Conservation (phyloP, 78 protist genomes). For the Protostelium mycophagum region DNA sequence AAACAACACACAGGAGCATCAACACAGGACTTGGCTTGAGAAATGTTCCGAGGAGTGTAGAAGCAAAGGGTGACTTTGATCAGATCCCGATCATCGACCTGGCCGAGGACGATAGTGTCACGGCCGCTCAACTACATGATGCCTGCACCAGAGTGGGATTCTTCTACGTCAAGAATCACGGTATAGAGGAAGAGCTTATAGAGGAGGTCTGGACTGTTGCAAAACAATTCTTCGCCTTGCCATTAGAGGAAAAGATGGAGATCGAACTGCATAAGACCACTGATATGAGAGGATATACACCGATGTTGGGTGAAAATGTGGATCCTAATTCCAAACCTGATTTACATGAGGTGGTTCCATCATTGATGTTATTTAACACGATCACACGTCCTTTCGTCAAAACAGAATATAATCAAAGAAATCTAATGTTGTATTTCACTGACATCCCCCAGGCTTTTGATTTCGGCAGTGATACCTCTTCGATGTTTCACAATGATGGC, state of each 20-base stretch:
- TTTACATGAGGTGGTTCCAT: slow-evolving; percentile 9
- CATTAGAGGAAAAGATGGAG: slow-evolving; percentile 23
- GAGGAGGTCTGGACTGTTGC: not conserved
- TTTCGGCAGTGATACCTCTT: not conserved
- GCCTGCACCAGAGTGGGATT: slow-evolving; percentile 31
- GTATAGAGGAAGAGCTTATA: not conserved
- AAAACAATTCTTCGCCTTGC: slow-evolving; percentile 9
- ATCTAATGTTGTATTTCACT: not conserved
- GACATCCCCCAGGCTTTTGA: not conserved
- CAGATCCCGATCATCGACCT: not conserved
- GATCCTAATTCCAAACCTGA: not conserved
- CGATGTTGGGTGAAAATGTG: not conserved
- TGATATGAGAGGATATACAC: slow-evolving; percentile 11
- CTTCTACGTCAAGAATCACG: slow-evolving; percentile 24
- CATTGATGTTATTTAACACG: no score
- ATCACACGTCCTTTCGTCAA: no score
- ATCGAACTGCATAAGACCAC: not conserved
- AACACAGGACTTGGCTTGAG: not conserved
- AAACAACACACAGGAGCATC: not conserved
- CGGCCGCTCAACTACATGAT: slow-evolving; percentile 4
- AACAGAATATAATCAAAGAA: no score
- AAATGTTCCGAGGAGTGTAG: not conserved
- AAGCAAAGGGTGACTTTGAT: not conserved
- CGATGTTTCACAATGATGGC: not conserved
- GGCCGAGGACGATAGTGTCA: not conserved